A percentile compares a stretch with the other conserved stretches of the same genome.
phyloP scores from a whole-genome alignment of 148 eudicot genomes.

The Rhododendron griersonianum region DNA sequence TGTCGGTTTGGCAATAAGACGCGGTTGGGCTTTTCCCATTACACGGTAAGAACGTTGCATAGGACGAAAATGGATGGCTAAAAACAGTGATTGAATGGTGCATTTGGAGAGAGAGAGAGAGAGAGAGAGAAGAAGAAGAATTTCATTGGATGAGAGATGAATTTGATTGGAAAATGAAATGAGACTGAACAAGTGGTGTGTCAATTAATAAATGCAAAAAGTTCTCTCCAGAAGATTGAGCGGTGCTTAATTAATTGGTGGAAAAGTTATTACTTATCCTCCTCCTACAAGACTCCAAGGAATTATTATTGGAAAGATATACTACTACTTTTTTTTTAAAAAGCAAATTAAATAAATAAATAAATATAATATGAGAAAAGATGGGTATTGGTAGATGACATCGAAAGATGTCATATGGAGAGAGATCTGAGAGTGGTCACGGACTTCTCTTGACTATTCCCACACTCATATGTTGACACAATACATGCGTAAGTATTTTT shows the following conservation, averaged over 20 bases:
- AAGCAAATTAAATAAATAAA: no score
- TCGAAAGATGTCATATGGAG: neutral
- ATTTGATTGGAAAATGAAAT: neutral
- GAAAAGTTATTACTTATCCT: neutral
- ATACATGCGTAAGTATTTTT: neutral
- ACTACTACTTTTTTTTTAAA: no score
- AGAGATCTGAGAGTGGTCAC: conserved; percentile 16
- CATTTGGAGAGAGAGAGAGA: neutral
- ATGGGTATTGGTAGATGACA: neutral
- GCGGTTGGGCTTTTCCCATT: conserved; percentile 16
- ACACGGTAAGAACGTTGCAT: neutral
- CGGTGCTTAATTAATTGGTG: conserved; percentile 4
- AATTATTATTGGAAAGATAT: neutral
- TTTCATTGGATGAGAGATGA: neutral
- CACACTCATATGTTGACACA: neutral
- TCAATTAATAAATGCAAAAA: conserved; percentile 10
- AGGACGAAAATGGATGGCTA: neutral
- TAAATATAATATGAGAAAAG: no score
- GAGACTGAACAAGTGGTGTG: neutral
- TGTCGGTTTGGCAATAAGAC: conserved; percentile 12
- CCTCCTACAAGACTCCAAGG: neutral
- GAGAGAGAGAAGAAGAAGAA: neutral
- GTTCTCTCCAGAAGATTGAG: neutral
- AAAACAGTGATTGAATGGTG: conserved; percentile 2
- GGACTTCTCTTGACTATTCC: conserved; percentile 27